Evolutionary conservation across 2,329 filamentous ascomycete genomes (phyloP).

Genomic region (Gliomastix tumulicola): DNA sequence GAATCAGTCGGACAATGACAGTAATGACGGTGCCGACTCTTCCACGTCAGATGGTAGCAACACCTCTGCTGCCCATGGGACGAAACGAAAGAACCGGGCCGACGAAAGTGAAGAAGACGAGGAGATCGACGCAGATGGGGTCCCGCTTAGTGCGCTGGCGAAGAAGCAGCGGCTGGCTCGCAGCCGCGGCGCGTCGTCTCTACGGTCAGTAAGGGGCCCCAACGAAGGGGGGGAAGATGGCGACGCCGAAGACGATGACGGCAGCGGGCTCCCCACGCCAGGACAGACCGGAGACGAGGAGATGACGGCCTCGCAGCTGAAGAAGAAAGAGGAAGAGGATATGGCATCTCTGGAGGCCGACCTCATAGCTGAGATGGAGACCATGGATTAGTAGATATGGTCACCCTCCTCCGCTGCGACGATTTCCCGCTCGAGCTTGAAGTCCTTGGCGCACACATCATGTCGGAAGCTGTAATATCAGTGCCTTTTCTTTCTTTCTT

Average conservation of each 20-base stretch:
- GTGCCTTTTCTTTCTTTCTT: no score
- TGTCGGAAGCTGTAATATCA: no score
- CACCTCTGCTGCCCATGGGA: slow-evolving; percentile 10
- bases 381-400: no score
- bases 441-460: no score
- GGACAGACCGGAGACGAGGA: slow-evolving; percentile 21
- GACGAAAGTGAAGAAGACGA: slow-evolving; percentile 16
- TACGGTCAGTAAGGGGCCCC: slow-evolving; percentile 36
- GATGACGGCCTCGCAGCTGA: neutral
- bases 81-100: slow-evolving; percentile 21
- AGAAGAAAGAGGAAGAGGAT: neutral
- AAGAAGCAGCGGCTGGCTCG: slow-evolving; percentile 46
- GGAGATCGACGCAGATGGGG: slow-evolving; percentile 9
- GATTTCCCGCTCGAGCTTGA: no score
- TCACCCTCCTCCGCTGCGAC: no score
- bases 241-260: slow-evolving; percentile 21
- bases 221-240: slow-evolving; percentile 24
- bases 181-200: slow-evolving; percentile 33
- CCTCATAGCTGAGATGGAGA: neutral
- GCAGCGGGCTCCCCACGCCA: slow-evolving; percentile 30
- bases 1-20: slow-evolving; percentile 7
- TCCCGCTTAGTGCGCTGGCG: slow-evolving; percentile 31
- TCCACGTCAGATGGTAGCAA: slow-evolving; percentile 13
- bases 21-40: slow-evolving; percentile 15
- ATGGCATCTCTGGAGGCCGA: neutral